Conservation (phyloP, 495 filamentous ascomycete species). For the Neurospora sp. region DNA sequence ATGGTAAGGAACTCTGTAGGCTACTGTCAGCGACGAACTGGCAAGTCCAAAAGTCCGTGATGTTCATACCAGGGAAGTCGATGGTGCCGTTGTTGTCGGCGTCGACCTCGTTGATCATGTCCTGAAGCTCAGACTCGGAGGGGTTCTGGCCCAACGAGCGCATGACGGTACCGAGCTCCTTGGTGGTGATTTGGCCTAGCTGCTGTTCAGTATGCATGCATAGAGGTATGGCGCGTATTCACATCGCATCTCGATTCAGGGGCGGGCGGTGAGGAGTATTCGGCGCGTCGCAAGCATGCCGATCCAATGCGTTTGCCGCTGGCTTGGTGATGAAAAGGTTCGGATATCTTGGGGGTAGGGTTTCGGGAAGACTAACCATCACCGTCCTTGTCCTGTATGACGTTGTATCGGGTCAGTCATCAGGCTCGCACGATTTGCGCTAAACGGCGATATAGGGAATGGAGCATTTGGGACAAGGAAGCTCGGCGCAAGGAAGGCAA, state of each 20-base stretch:
- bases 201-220: conserved; percentile 12
- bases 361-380: conserved; percentile 68
- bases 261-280: not conserved
- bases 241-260: not conserved
- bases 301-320: not conserved
- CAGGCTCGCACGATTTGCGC: conserved; percentile 5
- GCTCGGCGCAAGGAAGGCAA: conserved; percentile 16
- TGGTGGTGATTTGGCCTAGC: conserved; percentile 96
- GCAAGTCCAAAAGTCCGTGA: not conserved
- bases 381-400: conserved; percentile 90
- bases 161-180: conserved; percentile 98
- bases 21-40: conserved; percentile 17
- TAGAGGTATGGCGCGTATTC: not conserved
- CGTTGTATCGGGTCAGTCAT: conserved; percentile 10
- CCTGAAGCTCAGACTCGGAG: conserved; percentile 95
- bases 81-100: conserved; percentile 99
- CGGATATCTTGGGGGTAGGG: not conserved
- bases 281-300: not conserved
- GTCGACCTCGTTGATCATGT: conserved; percentile 99
- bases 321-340: not conserved
- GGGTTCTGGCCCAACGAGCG: conserved; percentile 99
- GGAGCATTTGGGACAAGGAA: not conserved
- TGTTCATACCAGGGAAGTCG: conserved; percentile 81
- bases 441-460: not conserved
- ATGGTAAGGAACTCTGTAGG: conserved; percentile 88